Conservation (phyloP, 108 stramenopile genomes). For the Bacterosira constricta region DNA sequence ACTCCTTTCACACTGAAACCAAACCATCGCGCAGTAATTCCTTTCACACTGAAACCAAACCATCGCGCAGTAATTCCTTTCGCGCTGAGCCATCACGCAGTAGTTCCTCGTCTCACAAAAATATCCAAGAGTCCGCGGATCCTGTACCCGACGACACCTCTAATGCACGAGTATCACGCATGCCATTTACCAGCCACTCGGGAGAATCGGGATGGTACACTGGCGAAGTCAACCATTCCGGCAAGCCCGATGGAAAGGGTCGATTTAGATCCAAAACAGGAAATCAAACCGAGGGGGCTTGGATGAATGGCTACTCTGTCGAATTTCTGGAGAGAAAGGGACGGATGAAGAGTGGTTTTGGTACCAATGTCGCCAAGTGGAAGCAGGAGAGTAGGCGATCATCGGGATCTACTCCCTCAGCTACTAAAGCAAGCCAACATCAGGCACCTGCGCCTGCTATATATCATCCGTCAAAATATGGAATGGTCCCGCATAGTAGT, state of each 20-base stretch:
- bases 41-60: not conserved
- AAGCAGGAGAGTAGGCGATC: too few relatives aligned
- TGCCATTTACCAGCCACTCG: conserved; percentile 46
- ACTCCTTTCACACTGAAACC: not conserved
- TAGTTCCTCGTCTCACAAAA: too few relatives aligned
- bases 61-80: not conserved
- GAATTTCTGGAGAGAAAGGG: conserved; percentile 12
- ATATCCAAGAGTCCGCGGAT: not conserved
- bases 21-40: not conserved
- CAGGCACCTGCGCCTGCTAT: not conserved
- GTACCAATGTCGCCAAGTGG: too few relatives aligned
- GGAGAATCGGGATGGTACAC: conserved; percentile 59
- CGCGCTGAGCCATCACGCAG: too few relatives aligned
- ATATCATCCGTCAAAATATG: not conserved
- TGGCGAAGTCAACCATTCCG: conserved; percentile 45
- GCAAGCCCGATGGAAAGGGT: conserved; percentile 58
- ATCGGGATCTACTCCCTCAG: not conserved
- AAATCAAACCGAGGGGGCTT: conserved; percentile 6
- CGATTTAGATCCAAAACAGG: conserved; percentile 53
- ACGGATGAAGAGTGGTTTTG: conserved; percentile 10
- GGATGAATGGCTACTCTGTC: conserved; percentile 17
- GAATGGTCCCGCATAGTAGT: too few relatives aligned
- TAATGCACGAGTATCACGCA: conserved; percentile 3
- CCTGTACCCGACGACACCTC: not conserved
- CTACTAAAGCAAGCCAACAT: not conserved